Evolutionary conservation across 805 yeast species (phyloP).

Genomic region (Ogataea philodendri): DNA sequence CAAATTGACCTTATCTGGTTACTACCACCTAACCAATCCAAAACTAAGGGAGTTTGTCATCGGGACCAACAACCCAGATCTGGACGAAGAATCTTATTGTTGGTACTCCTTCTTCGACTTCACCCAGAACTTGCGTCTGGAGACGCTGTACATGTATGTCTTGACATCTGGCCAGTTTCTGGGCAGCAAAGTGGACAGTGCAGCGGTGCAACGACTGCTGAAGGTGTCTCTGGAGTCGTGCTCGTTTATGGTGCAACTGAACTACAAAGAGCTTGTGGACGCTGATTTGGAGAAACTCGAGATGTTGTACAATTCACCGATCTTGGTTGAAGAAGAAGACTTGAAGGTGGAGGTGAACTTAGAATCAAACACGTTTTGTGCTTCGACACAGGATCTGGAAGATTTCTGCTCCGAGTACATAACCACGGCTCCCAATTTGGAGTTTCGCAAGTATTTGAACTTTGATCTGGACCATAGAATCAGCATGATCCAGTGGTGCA

Average conservation of each 20-base stretch:
- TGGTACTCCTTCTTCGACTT: slow-evolving; percentile 33
- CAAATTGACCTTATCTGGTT: slow-evolving; percentile 20
- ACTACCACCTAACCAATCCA: slow-evolving; percentile 22
- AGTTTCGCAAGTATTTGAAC: slow-evolving; percentile 22
- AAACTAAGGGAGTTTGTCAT: slow-evolving; percentile 13
- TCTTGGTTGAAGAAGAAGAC: slow-evolving; percentile 15
- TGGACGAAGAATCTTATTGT: slow-evolving; percentile 12
- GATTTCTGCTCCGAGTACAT: slow-evolving; percentile 9
- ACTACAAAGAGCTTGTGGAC: slow-evolving; percentile 19
- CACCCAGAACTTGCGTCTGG: slow-evolving; percentile 32
- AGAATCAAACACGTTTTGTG: slow-evolving; percentile 10
- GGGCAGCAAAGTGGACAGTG: slow-evolving; percentile 14
- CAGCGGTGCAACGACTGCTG: slow-evolving; percentile 23
- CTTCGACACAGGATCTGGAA: slow-evolving; percentile 14
- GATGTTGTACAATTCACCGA: slow-evolving; percentile 22
- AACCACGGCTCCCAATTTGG: slow-evolving; percentile 5
- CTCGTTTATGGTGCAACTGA: slow-evolving; percentile 25
- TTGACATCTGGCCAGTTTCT: slow-evolving; percentile 30
- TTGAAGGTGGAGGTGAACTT: slow-evolving; percentile 10
- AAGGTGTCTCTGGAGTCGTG: slow-evolving; percentile 20
- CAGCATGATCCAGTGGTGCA: slow-evolving; percentile 33
- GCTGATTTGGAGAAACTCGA: slow-evolving; percentile 19
- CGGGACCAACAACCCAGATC: slow-evolving; percentile 2
- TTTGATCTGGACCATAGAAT: slow-evolving; percentile 32
- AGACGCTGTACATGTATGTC: slow-evolving; percentile 37